Evolutionary conservation across 257 asterid genomes (phyloP).

Genomic region (Scutellaria minor): DNA sequence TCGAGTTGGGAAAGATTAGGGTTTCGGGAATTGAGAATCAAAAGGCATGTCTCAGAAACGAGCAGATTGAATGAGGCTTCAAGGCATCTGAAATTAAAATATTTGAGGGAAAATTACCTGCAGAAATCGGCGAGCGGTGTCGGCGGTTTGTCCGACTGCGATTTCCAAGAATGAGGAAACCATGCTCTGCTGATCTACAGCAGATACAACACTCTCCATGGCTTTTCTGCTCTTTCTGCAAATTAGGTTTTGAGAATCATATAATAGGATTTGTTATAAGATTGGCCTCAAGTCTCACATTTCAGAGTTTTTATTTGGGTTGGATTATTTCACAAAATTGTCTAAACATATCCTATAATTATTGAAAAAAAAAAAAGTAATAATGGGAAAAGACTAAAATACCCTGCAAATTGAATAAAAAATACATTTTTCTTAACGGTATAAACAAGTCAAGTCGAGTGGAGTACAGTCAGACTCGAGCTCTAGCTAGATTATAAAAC

Average conservation of each 20-base stretch:
- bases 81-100: neutral
- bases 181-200: slow-evolving; percentile 69
- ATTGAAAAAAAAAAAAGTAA: too few relatives aligned
- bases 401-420: too few relatives aligned
- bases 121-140: slow-evolving; percentile 85
- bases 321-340: too few relatives aligned
- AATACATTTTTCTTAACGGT: too few relatives aligned
- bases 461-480: too few relatives aligned
- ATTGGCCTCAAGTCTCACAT: too few relatives aligned
- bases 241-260: slow-evolving; percentile 28
- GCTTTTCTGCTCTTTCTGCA: slow-evolving; percentile 18
- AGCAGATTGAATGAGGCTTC: slow-evolving; percentile 16
- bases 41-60: slow-evolving; percentile 9
- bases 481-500: too few relatives aligned
- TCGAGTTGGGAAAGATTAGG: slow-evolving; percentile 6
- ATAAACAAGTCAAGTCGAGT: too few relatives aligned
- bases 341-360: too few relatives aligned
- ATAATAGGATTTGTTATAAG: too few relatives aligned
- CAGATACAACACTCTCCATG: slow-evolving; percentile 67
- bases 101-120: slow-evolving; percentile 54
- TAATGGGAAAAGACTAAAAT: too few relatives aligned
- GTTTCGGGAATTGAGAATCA: neutral
- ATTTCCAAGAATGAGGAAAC: slow-evolving; percentile 80
- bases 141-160: slow-evolving; percentile 84
- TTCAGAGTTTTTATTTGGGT: too few relatives aligned